phyloP scores from a whole-genome alignment of 2,329 filamentous ascomycete species.

The Herpotrichia juniperi region DNA sequence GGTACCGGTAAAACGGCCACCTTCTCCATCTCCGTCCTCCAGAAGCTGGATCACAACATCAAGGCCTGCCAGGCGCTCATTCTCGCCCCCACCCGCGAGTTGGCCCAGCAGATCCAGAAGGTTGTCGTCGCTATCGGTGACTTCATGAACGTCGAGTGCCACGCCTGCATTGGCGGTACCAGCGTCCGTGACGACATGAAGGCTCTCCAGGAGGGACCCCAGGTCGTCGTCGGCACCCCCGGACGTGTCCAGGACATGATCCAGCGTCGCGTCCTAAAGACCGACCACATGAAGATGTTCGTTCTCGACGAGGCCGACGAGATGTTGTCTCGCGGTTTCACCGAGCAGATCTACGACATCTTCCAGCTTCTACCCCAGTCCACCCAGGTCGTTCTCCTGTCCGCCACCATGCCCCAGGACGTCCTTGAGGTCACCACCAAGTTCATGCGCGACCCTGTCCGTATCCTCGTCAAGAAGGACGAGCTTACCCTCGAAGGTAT shows the following conservation, averaged over 20 bases:
- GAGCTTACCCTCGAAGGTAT: conserved; percentile 99
- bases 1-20: conserved; percentile 99
- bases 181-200: conserved; percentile 99
- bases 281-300: conserved; percentile 99
- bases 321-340: conserved; percentile 99
- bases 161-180: conserved; percentile 98
- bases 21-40: conserved; percentile 98
- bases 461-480: conserved; percentile 99
- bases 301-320: conserved; percentile 99
- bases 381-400: conserved; percentile 97
- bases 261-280: conserved; percentile 95
- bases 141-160: conserved; percentile 99
- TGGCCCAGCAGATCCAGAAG: conserved; percentile 99
- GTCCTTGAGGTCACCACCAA: conserved; percentile 99
- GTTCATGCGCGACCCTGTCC: conserved; percentile 99
- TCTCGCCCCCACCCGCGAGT: conserved; percentile 95
- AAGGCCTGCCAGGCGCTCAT: conserved; percentile 99
- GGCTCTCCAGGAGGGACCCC: conserved; percentile 92
- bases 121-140: conserved; percentile 98
- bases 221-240: conserved; percentile 96
- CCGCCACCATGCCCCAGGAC: conserved; percentile 98
- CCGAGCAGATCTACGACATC: conserved; percentile 99
- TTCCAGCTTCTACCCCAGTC: conserved; percentile 98
- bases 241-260: conserved; percentile 99
- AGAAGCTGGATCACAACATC: conserved; percentile 95